phyloP scores from a whole-genome alignment of 2,329 filamentous ascomycete species.

The Lasiodiplodia sp. region DNA sequence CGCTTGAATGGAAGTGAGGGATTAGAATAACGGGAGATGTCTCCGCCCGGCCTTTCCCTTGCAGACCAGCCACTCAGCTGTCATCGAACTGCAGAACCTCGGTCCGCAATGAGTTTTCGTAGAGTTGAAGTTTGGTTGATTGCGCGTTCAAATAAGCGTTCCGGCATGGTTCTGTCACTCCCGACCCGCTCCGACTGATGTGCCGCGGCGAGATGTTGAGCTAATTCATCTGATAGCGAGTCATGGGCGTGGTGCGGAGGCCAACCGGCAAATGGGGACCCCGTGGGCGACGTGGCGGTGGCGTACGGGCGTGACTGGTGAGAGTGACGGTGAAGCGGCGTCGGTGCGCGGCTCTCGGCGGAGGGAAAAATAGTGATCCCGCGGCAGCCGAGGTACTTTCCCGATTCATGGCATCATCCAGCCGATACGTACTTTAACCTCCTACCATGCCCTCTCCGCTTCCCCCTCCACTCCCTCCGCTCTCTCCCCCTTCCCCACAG shows the following conservation, averaged over 20 bases:
- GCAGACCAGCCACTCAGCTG: not conserved
- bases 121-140: not conserved
- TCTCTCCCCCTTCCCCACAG: not conserved
- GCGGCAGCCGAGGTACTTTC: constrained; percentile 20
- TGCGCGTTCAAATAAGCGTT: not conserved
- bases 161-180: not conserved
- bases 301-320: constrained; percentile 14
- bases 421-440: constrained; percentile 29
- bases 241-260: constrained; percentile 9
- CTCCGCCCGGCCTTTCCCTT: not conserved
- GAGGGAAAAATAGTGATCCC: constrained; percentile 4
- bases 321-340: not conserved
- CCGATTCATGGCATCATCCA: constrained; percentile 25
- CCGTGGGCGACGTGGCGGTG: constrained; percentile 24
- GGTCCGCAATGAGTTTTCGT: not conserved
- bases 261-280: constrained; percentile 2
- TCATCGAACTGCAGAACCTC: not conserved
- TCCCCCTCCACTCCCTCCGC: constrained; percentile 5
- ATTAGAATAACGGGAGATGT: not conserved
- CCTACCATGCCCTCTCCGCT: not conserved
- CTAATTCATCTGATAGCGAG: constrained; percentile 4
- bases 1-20: not conserved
- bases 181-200: not conserved
- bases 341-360: constrained; percentile 25
- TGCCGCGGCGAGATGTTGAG: not conserved